A percentile compares a stretch with the other conserved stretches of the same genome.
Conservation (phyloP, 805 yeast genomes). For the Kluyveromyces siamensis region DNA sequence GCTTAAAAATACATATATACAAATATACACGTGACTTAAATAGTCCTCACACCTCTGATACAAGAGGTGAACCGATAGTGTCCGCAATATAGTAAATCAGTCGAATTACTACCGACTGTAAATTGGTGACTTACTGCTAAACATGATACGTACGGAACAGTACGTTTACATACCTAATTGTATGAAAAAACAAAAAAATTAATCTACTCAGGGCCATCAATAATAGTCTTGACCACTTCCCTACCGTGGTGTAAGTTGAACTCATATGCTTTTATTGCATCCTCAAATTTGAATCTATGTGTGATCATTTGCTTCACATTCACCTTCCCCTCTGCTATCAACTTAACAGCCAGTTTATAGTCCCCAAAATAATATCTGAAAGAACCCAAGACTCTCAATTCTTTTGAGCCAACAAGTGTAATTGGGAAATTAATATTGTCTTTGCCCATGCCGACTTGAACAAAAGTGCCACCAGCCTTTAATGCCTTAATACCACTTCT, state of each 20-base stretch:
- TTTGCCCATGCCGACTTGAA: constrained; percentile 82
- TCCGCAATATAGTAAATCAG: too few relatives aligned
- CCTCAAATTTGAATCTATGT: constrained; percentile 60
- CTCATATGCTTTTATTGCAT: constrained; percentile 71
- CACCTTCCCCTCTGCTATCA: constrained; percentile 54
- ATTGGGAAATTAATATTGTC: constrained; percentile 67
- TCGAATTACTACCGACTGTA: too few relatives aligned
- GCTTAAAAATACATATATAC: too few relatives aligned
- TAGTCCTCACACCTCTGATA: too few relatives aligned
- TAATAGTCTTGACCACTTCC: constrained; percentile 66
- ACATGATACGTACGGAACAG: too few relatives aligned
- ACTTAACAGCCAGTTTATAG: constrained; percentile 60
- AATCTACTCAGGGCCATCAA: constrained; percentile 53
- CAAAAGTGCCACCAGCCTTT: constrained; percentile 60
- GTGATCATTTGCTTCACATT: constrained; percentile 64
- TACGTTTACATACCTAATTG: too few relatives aligned
- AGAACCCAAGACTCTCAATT: constrained; percentile 60
- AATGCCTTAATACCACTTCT: constrained; percentile 55
- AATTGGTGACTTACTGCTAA: too few relatives aligned
- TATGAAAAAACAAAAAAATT: too few relatives aligned
- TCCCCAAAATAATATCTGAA: constrained; percentile 78
- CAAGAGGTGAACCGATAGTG: too few relatives aligned
- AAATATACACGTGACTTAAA: too few relatives aligned
- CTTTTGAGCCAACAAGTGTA: constrained; percentile 57
- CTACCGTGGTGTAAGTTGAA: constrained; percentile 51